Conservation (phyloP, 495 filamentous ascomycete genomes). For the Daldinia concentrica region DNA sequence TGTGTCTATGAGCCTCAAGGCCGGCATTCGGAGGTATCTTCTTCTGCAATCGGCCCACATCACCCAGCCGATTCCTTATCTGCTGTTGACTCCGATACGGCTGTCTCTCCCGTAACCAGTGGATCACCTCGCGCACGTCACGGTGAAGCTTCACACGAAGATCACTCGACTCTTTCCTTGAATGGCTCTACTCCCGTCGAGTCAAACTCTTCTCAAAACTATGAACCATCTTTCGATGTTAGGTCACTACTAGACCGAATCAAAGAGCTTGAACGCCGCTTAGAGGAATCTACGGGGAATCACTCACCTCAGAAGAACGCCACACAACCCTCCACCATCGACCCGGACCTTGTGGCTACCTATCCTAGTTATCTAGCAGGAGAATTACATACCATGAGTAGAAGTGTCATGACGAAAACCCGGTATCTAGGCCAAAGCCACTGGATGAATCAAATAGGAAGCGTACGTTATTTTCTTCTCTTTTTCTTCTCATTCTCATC, state of each 20-base stretch:
- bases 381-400: constrained; percentile 34
- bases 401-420: constrained; percentile 52
- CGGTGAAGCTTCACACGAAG: constrained; percentile 26
- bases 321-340: neutral
- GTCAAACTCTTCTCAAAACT: constrained; percentile 18
- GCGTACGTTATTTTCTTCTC: constrained; percentile 50
- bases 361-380: constrained; percentile 36
- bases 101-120: constrained; percentile 11
- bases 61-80: constrained; percentile 12
- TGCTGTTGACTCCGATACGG: constrained; percentile 6
- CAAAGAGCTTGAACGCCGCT: constrained; percentile 41
- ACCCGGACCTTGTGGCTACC: constrained; percentile 21
- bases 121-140: constrained; percentile 8
- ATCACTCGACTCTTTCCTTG: constrained; percentile 23
- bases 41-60: constrained; percentile 1
- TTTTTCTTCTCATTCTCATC: neutral
- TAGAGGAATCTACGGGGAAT: constrained; percentile 33
- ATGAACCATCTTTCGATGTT: constrained; percentile 31
- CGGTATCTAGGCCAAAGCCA: constrained; percentile 64
- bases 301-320: neutral
- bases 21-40: constrained; percentile 29
- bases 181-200: constrained; percentile 30
- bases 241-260: constrained; percentile 33
- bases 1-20: constrained; percentile 52
- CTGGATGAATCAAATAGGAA: constrained; percentile 60